A percentile compares a stretch with the other conserved stretches of the same genome.
These are phyloP conservation scores for Colletotrichum spaethianum DNA, from an alignment of 2,329 filamentous ascomycete genomes.

Conservation along the genomic window DNA sequence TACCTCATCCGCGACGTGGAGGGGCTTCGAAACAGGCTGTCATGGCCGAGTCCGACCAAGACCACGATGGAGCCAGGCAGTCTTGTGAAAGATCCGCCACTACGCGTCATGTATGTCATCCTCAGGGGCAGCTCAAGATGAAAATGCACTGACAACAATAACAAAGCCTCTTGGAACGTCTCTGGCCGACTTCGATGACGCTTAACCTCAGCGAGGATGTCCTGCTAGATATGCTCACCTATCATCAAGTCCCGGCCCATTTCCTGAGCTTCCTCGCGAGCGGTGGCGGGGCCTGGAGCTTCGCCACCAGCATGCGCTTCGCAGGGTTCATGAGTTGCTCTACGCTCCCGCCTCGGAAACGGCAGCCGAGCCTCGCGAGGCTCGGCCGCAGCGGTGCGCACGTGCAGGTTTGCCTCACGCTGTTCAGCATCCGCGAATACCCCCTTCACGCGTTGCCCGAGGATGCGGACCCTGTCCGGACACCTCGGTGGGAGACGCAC, in stretches of 20 bases:
- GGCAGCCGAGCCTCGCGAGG: not conserved
- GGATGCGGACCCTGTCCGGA: not conserved
- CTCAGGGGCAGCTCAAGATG: not conserved
- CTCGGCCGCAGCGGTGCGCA: constrained; percentile 28
- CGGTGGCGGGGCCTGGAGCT: constrained; percentile 25
- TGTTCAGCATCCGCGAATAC: constrained; percentile 24
- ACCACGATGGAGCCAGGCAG: not conserved
- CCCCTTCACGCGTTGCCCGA: constrained; percentile 14
- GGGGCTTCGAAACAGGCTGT: constrained; percentile 17
- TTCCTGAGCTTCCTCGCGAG: constrained; percentile 18
- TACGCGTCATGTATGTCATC: constrained; percentile 25
- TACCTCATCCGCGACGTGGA: constrained; percentile 4
- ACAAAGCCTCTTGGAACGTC: constrained; percentile 20
- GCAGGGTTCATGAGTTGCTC: constrained; percentile 12
- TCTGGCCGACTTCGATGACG: constrained; percentile 19
- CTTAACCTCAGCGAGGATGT: constrained; percentile 28
- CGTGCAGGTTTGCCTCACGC: constrained; percentile 25
- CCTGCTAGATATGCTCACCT: constrained; percentile 24
- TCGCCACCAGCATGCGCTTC: constrained; percentile 26
- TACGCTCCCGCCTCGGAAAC: not conserved
- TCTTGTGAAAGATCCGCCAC: constrained; percentile 11
- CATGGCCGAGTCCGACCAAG: constrained; percentile 5
- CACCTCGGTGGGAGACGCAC: constrained; percentile 33
- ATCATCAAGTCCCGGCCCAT: constrained; percentile 25
- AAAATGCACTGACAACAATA: not conserved